phyloP scores from a whole-genome alignment of 31 red algal genomes.

The Porphyra umbilicalis region DNA sequence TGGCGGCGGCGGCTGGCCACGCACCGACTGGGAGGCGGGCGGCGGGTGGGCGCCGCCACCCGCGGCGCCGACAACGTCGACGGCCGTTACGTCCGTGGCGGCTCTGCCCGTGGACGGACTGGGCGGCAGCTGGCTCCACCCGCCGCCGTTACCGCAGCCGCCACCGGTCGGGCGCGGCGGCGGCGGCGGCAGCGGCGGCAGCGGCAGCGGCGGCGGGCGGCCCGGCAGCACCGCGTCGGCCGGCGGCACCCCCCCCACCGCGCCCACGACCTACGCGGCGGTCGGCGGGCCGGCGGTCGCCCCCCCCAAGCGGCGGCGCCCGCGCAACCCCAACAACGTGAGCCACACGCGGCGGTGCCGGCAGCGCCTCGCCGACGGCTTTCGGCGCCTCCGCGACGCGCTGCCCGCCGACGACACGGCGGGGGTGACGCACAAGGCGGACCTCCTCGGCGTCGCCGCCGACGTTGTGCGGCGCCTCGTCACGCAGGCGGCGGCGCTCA shows the following conservation, averaged over 20 bases:
- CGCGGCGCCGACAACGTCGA: not conserved
- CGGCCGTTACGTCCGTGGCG: not conserved
- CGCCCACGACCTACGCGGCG: no score
- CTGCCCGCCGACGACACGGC: not conserved
- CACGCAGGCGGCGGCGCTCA: not conserved
- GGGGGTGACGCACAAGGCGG: not conserved
- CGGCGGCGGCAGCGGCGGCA: not conserved
- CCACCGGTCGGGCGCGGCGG: not conserved
- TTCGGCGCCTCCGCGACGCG: not conserved
- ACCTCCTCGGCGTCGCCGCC: not conserved
- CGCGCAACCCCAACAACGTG: not conserved
- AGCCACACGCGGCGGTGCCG: not conserved
- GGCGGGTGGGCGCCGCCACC: no score
- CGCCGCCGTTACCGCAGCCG: not conserved
- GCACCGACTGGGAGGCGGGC: no score
- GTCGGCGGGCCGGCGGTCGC: no score
- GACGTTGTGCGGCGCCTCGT: not conserved
- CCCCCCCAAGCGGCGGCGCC: not conserved
- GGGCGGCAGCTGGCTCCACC: not conserved
- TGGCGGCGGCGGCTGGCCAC: no score
- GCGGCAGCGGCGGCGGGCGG: not conserved
- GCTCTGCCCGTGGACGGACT: not conserved
- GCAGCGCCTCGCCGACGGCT: not conserved
- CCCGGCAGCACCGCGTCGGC: not conserved
- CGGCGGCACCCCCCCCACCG: not conserved